Evolutionary conservation across 2,329 filamentous ascomycete genomes (phyloP), one percentile per base, ranked within the genome.

Genomic region (Calonectria fujianensis): DNA sequence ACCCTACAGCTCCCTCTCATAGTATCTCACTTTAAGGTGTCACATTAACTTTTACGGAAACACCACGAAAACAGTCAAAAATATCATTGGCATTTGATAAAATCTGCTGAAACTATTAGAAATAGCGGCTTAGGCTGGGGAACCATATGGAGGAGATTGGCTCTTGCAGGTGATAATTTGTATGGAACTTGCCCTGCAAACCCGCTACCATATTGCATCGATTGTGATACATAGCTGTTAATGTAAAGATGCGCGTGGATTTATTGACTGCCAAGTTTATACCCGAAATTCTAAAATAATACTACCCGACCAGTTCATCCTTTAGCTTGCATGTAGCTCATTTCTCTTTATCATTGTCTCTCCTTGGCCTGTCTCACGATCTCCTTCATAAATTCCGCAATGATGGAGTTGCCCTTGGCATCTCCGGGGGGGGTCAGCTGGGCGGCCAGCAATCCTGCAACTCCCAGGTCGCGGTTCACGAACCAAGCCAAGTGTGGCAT

Each of bases 401-500:
- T 69, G 14, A 69, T 69, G 4, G 51, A 59, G 39, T 69, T 69
- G 5, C 27, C 32, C 67, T 50, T 61, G 16, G 39, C 67, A 48
- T 71, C 69, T 52, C 41, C 69, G 0, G 69, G 69, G n/a, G 69
- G 69, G n/a, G 64, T 50, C 59, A 71, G 4, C 24, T 71, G 69
- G 35, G 31, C 57, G 8, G 59, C 57, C 8, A 65, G 32, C 2
- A 71, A 10, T 11, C 32, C 69, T 24, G 41, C 69, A 13, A 66
- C 59, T 18, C 59, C 69, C 7, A 65, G 18, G 9, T 66, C 69
- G 13, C 69, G 69, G 16, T 71, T 71, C 3, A 71, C 48, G 20
- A 71, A 71, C 69, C 69, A 71, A 10, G 57, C 57, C 45, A 71
- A 18, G 35, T 71, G 57, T 0, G 69, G 69, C 69, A 71, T 71